Base-by-base conservation (phyloP, 164 flowering plant species). In the Aristolochia californica region DNA sequence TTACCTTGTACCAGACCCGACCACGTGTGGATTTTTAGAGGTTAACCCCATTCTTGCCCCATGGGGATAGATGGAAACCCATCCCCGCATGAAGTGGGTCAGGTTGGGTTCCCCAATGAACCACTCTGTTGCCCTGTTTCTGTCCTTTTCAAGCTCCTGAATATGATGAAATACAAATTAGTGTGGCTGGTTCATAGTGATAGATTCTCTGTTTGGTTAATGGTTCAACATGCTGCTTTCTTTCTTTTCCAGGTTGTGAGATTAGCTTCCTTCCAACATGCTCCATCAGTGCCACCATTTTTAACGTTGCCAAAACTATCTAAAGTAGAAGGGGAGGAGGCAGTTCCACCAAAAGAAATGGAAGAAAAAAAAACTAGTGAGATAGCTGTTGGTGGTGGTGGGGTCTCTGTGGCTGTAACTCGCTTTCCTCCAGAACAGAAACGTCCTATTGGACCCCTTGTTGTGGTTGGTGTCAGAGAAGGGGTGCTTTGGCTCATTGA, bases 331-430 rank as follows among this genome's bases (percentile, higher is more conserved):
- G 84, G 78, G 24, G 91, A 83, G 55, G 88, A 89, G 60, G 66
- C 85, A 17, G 57, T 66, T 16, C 34, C 81, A 23, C 71, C 57
- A n/a, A 90, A 78, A 69, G 94, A 82, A 45, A 40, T 70, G 28
- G 96, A 87, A 65, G 94, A 87, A 58, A 78, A 84, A 72, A 87
- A 63, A 69, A 77, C 66, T 30, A 84, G 79, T 72, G 99, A 93
- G 72, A 62, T 87, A 53, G 99, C 99, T 74, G 99, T 93, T 62
- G 99, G 99, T 67, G 99, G 99, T 61, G 99, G 99, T 53, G 99
- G 99, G 10, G 96, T 93, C 21, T 76, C 95, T 38, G 99, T 93
- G 47, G 97, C 99, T 23, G 91, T 85, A 62, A 89, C 97, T 66
- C 89, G 99, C 51, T 93, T 93, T 71, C 97, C 99, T 44, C 56